phyloP scores from a whole-genome alignment of 2,329 filamentous ascomycete genomes.

The Curvularia sp. region DNA sequence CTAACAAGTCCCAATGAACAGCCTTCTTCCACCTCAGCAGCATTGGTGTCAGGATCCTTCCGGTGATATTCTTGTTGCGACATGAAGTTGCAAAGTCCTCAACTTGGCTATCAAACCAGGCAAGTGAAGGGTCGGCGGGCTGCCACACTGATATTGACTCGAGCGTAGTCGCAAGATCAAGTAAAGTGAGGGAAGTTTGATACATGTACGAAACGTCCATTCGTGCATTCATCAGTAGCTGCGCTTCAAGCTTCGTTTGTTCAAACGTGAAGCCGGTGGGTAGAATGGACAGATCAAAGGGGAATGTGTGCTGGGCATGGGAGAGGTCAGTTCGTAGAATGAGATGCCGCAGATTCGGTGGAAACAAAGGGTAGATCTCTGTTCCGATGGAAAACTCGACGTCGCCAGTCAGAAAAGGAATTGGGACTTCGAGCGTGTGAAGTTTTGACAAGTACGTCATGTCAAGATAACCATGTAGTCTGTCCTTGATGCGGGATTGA shows the following conservation, averaged over 20 bases:
- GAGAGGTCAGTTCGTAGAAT: constrained; percentile 37
- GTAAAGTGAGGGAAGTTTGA: constrained; percentile 26
- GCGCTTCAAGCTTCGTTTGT: constrained; percentile 26
- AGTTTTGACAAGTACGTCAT: constrained; percentile 29
- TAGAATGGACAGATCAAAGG: constrained; percentile 29
- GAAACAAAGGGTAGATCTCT: constrained; percentile 30
- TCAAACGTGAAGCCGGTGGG: constrained; percentile 22
- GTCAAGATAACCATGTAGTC: constrained; percentile 32
- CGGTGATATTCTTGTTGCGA: constrained; percentile 32
- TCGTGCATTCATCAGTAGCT: constrained; percentile 24
- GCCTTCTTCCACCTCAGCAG: constrained; percentile 31
- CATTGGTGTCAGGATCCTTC: constrained; percentile 32
- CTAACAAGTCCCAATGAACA: constrained; percentile 35
- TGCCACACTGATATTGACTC: constrained; percentile 37
- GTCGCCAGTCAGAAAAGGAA: constrained; percentile 38
- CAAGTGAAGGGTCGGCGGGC: constrained; percentile 32
- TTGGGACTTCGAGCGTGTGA: constrained; percentile 34
- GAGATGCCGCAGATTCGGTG: constrained; percentile 33
- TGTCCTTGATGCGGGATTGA: constrained; percentile 29
- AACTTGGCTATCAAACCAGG: constrained; percentile 34
- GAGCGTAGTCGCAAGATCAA: constrained; percentile 27
- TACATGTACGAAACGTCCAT: constrained; percentile 40
- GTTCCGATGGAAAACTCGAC: constrained; percentile 29
- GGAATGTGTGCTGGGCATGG: constrained; percentile 30
- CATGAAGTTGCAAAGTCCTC: constrained; percentile 34